Evolutionary conservation across 768 basidiomycete genomes (phyloP).

Genomic region (Leucocoprinus leucothites): DNA sequence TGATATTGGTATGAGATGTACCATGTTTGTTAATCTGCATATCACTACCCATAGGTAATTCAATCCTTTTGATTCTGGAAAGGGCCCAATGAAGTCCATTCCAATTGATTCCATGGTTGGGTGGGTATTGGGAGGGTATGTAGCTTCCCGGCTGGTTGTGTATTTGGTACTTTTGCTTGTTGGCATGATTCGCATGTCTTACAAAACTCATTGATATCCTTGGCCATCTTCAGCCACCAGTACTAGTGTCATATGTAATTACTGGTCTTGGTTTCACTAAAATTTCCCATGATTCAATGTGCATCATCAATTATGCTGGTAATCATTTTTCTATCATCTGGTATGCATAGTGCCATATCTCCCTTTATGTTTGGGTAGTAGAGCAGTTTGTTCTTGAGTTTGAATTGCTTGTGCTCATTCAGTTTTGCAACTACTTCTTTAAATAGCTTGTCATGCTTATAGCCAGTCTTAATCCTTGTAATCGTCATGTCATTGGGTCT

Average conservation of each 20-base stretch:
- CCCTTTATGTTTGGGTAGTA: constrained; percentile 4
- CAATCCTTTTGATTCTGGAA: constrained; percentile 24
- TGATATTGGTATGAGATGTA: constrained; percentile 27
- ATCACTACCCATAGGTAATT: constrained; percentile 31
- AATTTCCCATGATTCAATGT: constrained; percentile 30
- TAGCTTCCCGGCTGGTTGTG: constrained; percentile 23
- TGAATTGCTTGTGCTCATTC: constrained; percentile 2
- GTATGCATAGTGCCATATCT: constrained; percentile 19
- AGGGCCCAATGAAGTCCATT: constrained; percentile 37
- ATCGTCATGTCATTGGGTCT: no score
- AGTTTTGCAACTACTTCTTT: not conserved
- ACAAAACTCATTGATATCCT: constrained; percentile 22
- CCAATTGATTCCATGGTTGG: constrained; percentile 32
- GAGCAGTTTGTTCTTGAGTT: constrained; percentile 6
- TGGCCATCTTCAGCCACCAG: constrained; percentile 28
- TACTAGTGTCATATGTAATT: constrained; percentile 29
- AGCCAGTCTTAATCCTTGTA: no score
- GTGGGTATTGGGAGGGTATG: constrained; percentile 26
- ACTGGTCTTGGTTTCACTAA: constrained; percentile 22
- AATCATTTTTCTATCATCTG: constrained; percentile 9
- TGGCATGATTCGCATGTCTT: constrained; percentile 22
- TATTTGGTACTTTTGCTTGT: constrained; percentile 16
- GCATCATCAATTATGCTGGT: constrained; percentile 19
- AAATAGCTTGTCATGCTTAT: constrained; percentile 9
- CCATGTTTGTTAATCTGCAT: constrained; percentile 27